Percentiles rank a stretch among this genome's conserved stretches.
Evolutionary conservation across 108 stramenopile species (phyloP).

Genomic region (Mayamaea pseudoterrestris): DNA sequence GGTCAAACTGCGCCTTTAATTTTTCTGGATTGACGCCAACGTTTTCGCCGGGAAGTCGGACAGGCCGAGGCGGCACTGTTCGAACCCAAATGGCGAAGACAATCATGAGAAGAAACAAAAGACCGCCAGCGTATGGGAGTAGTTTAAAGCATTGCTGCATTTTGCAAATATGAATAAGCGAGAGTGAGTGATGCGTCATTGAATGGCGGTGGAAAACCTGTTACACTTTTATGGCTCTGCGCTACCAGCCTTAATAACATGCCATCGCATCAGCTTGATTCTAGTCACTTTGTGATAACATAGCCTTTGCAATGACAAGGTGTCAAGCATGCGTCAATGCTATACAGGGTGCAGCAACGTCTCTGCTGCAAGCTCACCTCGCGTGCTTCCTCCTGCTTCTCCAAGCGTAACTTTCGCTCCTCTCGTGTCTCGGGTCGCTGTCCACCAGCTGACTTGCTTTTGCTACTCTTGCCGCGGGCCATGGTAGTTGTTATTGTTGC

Average conservation of each 20-base stretch:
- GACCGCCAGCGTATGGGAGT: constrained; percentile 13
- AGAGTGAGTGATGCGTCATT: constrained; percentile 2
- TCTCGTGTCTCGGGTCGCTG: constrained; percentile 14
- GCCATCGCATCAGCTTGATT: too few species aligned
- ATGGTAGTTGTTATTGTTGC: not conserved
- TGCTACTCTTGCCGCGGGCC: constrained; percentile 14
- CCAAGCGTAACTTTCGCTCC: constrained; percentile 9
- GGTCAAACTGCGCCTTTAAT: too few species aligned
- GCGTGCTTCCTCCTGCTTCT: constrained; percentile 14
- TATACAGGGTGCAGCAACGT: too few species aligned
- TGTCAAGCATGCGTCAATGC: too few species aligned
- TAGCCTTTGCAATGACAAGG: too few species aligned
- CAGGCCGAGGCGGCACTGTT: constrained; percentile 16
- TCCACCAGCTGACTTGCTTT: constrained; percentile 8
- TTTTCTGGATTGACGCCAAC: too few species aligned
- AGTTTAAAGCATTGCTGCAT: constrained; percentile 14
- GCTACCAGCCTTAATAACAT: too few species aligned
- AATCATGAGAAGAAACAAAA: constrained; percentile 10
- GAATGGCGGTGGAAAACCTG: not conserved
- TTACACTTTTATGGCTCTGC: too few species aligned
- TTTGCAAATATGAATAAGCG: constrained; percentile 1
- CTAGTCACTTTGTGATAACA: not conserved
- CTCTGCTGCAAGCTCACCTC: constrained; percentile 17
- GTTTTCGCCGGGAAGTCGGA: too few species aligned
- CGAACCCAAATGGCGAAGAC: constrained; percentile 17